Evolutionary conservation across 2,329 filamentous ascomycete genomes (phyloP).

Genomic region (Monosporascus sp.): DNA sequence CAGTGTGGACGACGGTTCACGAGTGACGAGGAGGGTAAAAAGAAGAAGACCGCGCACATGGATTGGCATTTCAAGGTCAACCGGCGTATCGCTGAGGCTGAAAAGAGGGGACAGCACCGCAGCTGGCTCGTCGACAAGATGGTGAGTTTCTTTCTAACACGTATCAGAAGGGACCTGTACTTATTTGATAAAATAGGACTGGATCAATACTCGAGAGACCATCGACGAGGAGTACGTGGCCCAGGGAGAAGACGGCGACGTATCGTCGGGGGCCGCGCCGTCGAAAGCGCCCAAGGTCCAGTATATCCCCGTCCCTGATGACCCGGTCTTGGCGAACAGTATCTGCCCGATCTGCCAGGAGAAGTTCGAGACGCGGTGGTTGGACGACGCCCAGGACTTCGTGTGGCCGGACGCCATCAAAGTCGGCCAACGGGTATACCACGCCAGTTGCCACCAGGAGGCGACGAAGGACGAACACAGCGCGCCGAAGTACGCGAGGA

Average conservation of each 20-base stretch:
- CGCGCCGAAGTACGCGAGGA: conserved; percentile 31
- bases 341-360: conserved; percentile 94
- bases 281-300: conserved; percentile 52
- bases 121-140: conserved; percentile 93
- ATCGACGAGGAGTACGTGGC: conserved; percentile 58
- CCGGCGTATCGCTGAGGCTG: conserved; percentile 77
- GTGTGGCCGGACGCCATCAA: conserved; percentile 89
- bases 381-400: conserved; percentile 90
- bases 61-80: conserved; percentile 98
- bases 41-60: conserved; percentile 85
- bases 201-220: conserved; percentile 78
- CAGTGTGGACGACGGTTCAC: conserved; percentile 88
- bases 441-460: conserved; percentile 84
- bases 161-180: neutral
- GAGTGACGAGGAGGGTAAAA: conserved; percentile 68
- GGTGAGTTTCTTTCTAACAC: conserved; percentile 41
- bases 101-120: conserved; percentile 80
- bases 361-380: conserved; percentile 86
- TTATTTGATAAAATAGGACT: conserved; percentile 54
- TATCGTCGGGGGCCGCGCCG: conserved; percentile 31
- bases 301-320: conserved; percentile 80
- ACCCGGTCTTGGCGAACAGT: conserved; percentile 66
- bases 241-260: conserved; percentile 29
- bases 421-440: conserved; percentile 75
- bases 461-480: conserved; percentile 60